Evolutionary conservation across 805 yeast species (phyloP).

Genomic region (Saccharomycopsis sp.): DNA sequence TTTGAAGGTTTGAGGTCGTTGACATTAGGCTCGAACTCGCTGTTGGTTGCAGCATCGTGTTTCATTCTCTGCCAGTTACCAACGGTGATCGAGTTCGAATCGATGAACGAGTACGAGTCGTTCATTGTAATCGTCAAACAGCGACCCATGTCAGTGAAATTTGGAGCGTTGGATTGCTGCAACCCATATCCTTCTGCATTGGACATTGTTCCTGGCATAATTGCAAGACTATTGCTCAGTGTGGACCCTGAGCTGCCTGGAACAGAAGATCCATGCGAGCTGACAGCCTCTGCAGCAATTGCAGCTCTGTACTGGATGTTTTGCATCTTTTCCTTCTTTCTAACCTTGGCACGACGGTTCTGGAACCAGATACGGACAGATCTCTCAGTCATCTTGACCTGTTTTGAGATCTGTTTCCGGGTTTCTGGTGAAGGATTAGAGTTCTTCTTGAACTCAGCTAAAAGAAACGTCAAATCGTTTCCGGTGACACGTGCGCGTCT

Average conservation of each 20-base stretch:
- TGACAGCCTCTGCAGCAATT: constrained; percentile 22
- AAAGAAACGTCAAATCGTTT: constrained; percentile 61
- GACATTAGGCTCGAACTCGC: constrained; percentile 38
- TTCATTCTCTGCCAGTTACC: constrained; percentile 79
- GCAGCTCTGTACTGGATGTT: constrained; percentile 20
- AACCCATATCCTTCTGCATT: constrained; percentile 14
- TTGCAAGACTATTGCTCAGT: constrained; percentile 7
- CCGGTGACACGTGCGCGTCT: constrained; percentile 75
- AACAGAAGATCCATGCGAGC: constrained; percentile 22
- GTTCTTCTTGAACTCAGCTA: constrained; percentile 61
- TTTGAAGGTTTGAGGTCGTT: constrained; percentile 64
- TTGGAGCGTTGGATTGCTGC: constrained; percentile 17
- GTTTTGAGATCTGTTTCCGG: constrained; percentile 60
- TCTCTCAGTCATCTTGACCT: constrained; percentile 78
- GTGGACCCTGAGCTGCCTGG: background rate
- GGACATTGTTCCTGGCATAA: constrained; percentile 22
- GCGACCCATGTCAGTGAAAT: constrained; percentile 21
- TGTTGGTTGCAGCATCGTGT: constrained; percentile 45
- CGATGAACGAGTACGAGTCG: constrained; percentile 62
- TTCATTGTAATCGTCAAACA: constrained; percentile 50
- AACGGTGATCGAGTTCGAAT: constrained; percentile 61
- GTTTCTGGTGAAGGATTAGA: constrained; percentile 72
- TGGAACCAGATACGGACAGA: constrained; percentile 93
- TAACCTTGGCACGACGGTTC: constrained; percentile 72
- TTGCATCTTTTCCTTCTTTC: constrained; percentile 53